Conservation (phyloP, 208 protist species). For the Zelonia costaricensis region DNA sequence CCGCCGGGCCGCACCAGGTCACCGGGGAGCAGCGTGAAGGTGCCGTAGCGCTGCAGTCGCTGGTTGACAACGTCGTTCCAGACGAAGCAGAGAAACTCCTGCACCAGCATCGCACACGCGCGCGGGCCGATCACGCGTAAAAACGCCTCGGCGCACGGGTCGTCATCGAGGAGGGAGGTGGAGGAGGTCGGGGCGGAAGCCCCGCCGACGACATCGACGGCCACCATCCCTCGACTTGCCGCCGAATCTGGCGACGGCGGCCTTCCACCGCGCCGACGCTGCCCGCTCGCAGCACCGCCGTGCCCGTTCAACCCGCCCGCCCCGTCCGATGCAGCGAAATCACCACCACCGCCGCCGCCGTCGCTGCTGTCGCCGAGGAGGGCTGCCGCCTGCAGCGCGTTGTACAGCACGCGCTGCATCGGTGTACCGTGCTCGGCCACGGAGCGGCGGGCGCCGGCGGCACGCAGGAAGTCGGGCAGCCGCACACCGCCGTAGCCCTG, state of each 20-base stretch:
- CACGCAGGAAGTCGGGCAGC: constrained; percentile 46
- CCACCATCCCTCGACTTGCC: constrained; percentile 1
- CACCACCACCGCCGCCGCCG: background rate
- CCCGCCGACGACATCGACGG: background rate
- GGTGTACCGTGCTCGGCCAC: constrained; percentile 68
- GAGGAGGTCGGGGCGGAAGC: background rate
- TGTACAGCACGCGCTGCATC: constrained; percentile 77
- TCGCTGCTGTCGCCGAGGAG: constrained; percentile 32
- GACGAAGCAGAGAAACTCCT: constrained; percentile 86
- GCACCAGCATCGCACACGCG: constrained; percentile 71
- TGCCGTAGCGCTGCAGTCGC: constrained; percentile 83
- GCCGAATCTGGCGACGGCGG: background rate
- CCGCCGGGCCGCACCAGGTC: constrained; percentile 67
- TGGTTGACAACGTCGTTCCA: constrained; percentile 91
- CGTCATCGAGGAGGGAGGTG: constrained; percentile 17
- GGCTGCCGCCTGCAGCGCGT: constrained; percentile 70
- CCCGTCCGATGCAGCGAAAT: too few relatives aligned
- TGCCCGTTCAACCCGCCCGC: constrained; percentile 6
- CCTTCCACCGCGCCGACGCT: background rate
- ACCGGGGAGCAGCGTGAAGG: constrained; percentile 78
- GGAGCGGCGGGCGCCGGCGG: constrained; percentile 33
- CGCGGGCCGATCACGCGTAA: constrained; percentile 71
- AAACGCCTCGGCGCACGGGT: constrained; percentile 86
- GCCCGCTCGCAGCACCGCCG: too few relatives aligned
- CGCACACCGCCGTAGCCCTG: constrained; percentile 43